Conservation (phyloP, 2,329 filamentous ascomycete species). For the Colletotrichum karsti region DNA sequence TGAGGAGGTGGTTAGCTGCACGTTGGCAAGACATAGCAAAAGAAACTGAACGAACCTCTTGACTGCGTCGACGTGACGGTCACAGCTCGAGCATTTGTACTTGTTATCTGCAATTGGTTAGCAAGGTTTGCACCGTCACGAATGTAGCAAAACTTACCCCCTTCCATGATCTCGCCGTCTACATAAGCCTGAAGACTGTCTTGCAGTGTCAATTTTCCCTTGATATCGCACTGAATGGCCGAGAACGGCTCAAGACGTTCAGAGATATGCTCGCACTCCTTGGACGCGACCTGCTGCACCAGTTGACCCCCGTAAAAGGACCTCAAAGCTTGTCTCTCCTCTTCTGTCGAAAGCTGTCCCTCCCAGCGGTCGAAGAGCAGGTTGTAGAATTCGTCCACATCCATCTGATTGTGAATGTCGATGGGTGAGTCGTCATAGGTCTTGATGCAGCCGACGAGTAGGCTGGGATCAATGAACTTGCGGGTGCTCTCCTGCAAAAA, state of each 20-base stretch:
- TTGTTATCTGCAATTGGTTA: slow-evolving; percentile 76
- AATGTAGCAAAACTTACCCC: slow-evolving; percentile 57
- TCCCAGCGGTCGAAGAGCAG: slow-evolving; percentile 93
- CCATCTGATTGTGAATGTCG: slow-evolving; percentile 92
- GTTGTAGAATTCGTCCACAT: slow-evolving; percentile 98
- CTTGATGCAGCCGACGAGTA: slow-evolving; percentile 78
- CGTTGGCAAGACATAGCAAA: background rate
- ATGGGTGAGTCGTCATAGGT: slow-evolving; percentile 86
- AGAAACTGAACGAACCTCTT: slow-evolving; percentile 71
- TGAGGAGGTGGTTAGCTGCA: slow-evolving; percentile 39
- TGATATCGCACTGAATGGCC: slow-evolving; percentile 95
- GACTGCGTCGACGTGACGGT: slow-evolving; percentile 89
- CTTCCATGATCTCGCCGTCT: slow-evolving; percentile 95
- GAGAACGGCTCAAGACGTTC: slow-evolving; percentile 91
- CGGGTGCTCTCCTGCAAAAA: slow-evolving; percentile 85
- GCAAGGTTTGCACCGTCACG: background rate
- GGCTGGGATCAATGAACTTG: slow-evolving; percentile 76
- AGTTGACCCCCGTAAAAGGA: slow-evolving; percentile 91
- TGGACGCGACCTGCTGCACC: slow-evolving; percentile 94
- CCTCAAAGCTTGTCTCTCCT: slow-evolving; percentile 78
- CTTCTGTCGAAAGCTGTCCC: slow-evolving; percentile 73
- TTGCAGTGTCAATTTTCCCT: slow-evolving; percentile 83
- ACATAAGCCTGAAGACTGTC: slow-evolving; percentile 96
- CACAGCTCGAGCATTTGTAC: slow-evolving; percentile 94
- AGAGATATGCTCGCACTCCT: slow-evolving; percentile 93